Base-by-base conservation (phyloP, 1,139 yeast species). In the Yamadazyma dushanensis region DNA sequence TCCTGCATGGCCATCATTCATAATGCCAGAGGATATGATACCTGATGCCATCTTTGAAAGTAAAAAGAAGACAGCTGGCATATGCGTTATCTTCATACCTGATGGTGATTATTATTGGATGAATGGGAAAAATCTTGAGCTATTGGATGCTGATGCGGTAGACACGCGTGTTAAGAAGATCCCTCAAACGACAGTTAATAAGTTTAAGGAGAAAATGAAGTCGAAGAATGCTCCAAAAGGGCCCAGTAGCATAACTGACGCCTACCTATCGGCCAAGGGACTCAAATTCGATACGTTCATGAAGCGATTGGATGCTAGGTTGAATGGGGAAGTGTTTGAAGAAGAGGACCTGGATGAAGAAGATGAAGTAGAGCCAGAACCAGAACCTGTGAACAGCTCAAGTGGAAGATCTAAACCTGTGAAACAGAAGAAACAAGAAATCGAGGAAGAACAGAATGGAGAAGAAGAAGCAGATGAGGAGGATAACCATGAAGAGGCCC, bases 101-200 rank as follows among this genome's bases (percentile, higher is more conserved):
- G 76, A 70, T 46, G 76, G 75, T 11, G 74, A 70, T 44, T 70
- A 57, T 50, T 63, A 66, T 48, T 70, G 76, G 76, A 61, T 67
- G 62, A 61, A 55, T 29, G 73, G 66, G 26, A 66, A 68, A 47
- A 56, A 57, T 26, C 49, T 70, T 31, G 70, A 63, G 39, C 49
- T 49, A 5, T 54, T 69, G 37, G 51, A 67, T 5, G 45, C 43
- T 11, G 64, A 59, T 7, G 61, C 58, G 40, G 46, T 67, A 32
- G 53, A 50, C 10, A 45, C 57, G 22, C 55, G 46, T 26, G 46
- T 66, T 20, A 54, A 53, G 33, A 64, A 65, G 42, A 50, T 65
- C 5, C 66, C 72, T 16, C 42, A 18, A n/a, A 30, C 35, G 39
- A 46, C 29, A 38, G 45, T 24, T 33, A 38, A 10, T 41, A 49